Conservation (phyloP, 768 basidiomycete species). For the Candolleomyces efflorescens region DNA sequence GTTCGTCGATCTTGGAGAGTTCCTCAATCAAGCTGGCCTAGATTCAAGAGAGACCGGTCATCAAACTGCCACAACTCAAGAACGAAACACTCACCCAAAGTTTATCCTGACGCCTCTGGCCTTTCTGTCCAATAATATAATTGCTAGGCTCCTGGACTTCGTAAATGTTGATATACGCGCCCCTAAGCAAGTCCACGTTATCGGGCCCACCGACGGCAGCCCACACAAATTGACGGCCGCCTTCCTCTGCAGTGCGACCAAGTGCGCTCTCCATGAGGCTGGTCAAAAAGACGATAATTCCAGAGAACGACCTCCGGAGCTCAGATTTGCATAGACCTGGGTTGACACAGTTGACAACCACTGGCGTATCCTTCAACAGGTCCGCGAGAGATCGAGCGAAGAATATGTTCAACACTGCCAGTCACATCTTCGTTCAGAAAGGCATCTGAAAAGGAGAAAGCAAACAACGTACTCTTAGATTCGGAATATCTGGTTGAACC, state of each 20-base stretch:
- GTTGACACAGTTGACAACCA: conserved; percentile 33
- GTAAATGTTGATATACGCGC: conserved; percentile 1
- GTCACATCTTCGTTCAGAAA: too few relatives aligned
- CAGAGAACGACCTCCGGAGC: conserved; percentile 23
- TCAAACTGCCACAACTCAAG: too few relatives aligned
- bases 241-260: conserved; percentile 34
- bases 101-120: conserved; percentile 21
- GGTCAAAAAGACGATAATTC: conserved; percentile 12
- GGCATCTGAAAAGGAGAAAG: too few relatives aligned
- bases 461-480: too few relatives aligned
- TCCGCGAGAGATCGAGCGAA: conserved; percentile 33
- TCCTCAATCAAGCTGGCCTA: too few relatives aligned
- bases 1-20: too few relatives aligned
- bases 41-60: too few relatives aligned
- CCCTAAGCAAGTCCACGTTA: not conserved
- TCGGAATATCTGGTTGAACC: too few relatives aligned
- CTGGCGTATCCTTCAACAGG: conserved; percentile 19
- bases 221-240: conserved; percentile 30
- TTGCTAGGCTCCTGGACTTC: conserved; percentile 26
- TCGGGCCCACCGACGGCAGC: conserved; percentile 22
- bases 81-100: conserved; percentile 28
- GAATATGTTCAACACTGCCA: conserved; percentile 37
- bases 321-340: conserved; percentile 41
- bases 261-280: conserved; percentile 25
- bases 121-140: conserved; percentile 28